Evolutionary conservation across 2,329 filamentous ascomycete genomes (phyloP), one percentile per base, ranked within the genome.

Genomic region (Helminthosporium solani): DNA sequence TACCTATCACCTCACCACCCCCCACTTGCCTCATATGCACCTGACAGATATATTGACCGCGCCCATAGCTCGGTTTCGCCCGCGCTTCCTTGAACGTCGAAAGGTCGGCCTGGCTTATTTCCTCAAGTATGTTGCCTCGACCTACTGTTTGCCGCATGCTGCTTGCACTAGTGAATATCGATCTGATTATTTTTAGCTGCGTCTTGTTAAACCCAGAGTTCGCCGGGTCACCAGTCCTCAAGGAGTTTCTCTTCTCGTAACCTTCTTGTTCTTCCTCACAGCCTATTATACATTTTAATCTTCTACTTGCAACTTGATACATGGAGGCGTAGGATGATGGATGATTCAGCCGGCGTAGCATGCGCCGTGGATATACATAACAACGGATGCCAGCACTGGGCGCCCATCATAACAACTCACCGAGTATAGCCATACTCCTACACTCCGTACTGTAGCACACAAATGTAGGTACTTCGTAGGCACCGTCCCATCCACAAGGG

Each of bases 161-260:
- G 11, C 18, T 20, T 38, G 37, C 53, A 49, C 59, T 65, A 64
- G 59, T 44, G 52, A 34, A 25, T 30, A 42, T 42, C 28, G 39
- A n/a, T 38, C 58, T 65, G 46, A 63, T 52, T 55, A 47, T 44
- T 53, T 47, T 35, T 64, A 95, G 90, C 66, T 96, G 91, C 73
- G 85, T 96, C 50, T 73, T 97, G 55, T 74, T 96, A 23, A 96
- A 96, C 68, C 92, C 92, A 0, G 90, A 96, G 69, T 96, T 96
- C 65, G 88, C 90, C 27, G 87, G 88, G 9, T 94, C 89, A n/a
- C 88, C 90, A 0, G 83, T 96, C 2, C 77, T 96, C 34, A 95
- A 94, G 66, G 90, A 95, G 47, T 96, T 96, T 66, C 78, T 96
- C 40, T 94, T 95, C 67, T 77, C 76, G 43, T 72, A 47, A 55